These are phyloP conservation scores for Chenopodium quinoa DNA, from an alignment of 148 eudicot species.

Conservation along the genomic window DNA sequence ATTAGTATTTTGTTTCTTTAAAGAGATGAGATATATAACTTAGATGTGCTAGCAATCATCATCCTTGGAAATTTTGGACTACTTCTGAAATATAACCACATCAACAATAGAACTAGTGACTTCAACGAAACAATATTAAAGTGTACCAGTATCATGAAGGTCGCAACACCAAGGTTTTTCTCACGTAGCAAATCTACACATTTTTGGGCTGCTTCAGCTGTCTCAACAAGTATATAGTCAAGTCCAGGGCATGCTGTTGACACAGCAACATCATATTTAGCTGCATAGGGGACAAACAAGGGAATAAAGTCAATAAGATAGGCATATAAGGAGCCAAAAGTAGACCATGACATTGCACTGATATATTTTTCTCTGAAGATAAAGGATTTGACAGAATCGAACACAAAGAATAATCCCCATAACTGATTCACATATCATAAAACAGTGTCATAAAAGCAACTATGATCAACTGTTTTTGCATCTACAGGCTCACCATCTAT, in stretches of 20 bases:
- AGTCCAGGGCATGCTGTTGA: constrained; percentile 96
- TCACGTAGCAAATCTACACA: constrained; percentile 89
- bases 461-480: not conserved
- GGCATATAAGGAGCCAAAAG: no score
- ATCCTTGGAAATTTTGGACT: not conserved
- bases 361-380: not conserved
- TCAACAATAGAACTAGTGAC: not conserved
- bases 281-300: constrained; percentile 40
- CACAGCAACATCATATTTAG: constrained; percentile 85
- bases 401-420: not conserved
- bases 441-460: not conserved
- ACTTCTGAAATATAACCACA: not conserved
- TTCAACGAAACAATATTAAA: not conserved
- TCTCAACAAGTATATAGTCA: constrained; percentile 95
- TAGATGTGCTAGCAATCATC: not conserved
- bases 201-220: constrained; percentile 85
- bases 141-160: constrained; percentile 96
- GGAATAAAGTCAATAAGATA: not conserved
- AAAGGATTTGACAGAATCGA: not conserved
- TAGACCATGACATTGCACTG: not conserved
- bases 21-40: not conserved
- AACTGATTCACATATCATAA: not conserved
- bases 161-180: constrained; percentile 90
- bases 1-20: not conserved
- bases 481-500: constrained; percentile 65